A percentile compares a stretch with the other conserved stretches of the same genome.
phyloP scores from a whole-genome alignment of 257 asterid species.

The Solanum appendiculatum region DNA sequence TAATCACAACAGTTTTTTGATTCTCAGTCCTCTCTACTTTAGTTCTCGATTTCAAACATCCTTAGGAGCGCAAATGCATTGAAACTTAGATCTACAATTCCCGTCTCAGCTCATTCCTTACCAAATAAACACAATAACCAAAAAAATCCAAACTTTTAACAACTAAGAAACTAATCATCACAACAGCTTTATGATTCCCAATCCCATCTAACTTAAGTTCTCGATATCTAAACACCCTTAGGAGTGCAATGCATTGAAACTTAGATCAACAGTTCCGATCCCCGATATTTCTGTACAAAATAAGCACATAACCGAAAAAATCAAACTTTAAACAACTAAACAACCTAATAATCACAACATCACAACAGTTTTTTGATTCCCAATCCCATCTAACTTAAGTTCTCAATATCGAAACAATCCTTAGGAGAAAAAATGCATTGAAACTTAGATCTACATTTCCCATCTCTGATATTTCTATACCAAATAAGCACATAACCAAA shows the following conservation, averaged over 20 bases:
- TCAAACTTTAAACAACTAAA: background rate
- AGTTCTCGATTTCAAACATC: background rate
- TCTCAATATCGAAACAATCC: background rate
- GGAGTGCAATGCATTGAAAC: background rate
- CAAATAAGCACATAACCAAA: background rate
- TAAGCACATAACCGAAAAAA: background rate
- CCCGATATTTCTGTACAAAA: background rate
- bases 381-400: background rate
- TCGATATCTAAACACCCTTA: background rate
- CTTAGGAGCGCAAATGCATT: background rate
- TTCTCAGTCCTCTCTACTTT: background rate
- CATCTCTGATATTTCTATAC: background rate
- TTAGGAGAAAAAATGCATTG: background rate
- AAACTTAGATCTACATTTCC: background rate
- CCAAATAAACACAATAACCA: background rate
- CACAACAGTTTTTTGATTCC: background rate
- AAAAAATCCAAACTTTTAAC: background rate
- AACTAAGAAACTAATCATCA: background rate
- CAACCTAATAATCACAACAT: background rate
- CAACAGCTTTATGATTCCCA: background rate
- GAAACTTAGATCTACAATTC: background rate
- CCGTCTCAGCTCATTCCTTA: background rate
- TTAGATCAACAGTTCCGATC: background rate
- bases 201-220: background rate
- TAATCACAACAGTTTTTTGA: background rate